phyloP scores from a whole-genome alignment of 2,329 filamentous ascomycete species.

The Daldinia sp. region DNA sequence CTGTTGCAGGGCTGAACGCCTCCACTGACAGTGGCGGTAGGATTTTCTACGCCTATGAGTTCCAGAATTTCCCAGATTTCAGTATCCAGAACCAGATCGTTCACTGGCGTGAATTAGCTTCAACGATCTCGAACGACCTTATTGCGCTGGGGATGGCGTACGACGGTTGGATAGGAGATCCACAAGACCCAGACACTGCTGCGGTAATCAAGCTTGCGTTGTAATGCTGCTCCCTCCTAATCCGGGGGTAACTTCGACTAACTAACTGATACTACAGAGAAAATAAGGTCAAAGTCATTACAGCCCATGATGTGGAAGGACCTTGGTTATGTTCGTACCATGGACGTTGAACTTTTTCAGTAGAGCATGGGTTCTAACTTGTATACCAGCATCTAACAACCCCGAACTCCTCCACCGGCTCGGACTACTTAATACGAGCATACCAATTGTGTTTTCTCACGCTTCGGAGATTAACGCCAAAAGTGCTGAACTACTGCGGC shows the following conservation, averaged over 20 bases:
- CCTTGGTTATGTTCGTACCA: slow-evolving; percentile 2
- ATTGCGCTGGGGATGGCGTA: not conserved
- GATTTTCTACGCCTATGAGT: not conserved
- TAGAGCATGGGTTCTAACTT: not conserved
- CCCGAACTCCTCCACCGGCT: slow-evolving; percentile 54
- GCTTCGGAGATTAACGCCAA: slow-evolving; percentile 54
- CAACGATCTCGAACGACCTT: not conserved
- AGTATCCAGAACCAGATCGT: not conserved
- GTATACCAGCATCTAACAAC: slow-evolving; percentile 49
- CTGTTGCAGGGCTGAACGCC: slow-evolving; percentile 58
- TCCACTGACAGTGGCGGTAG: slow-evolving; percentile 53
- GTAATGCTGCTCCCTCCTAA: not conserved
- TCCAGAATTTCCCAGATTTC: not conserved
- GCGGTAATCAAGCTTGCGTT: not conserved
- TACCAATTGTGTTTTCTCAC: slow-evolving; percentile 64
- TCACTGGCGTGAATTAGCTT: not conserved
- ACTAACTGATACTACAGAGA: not conserved
- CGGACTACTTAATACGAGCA: slow-evolving; percentile 55
- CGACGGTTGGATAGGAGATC: not conserved
- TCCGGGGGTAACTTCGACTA: not conserved
- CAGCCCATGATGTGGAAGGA: not conserved
- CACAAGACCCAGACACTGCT: not conserved
- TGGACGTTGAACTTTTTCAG: not conserved
- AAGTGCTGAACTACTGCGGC: not conserved
- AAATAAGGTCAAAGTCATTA: not conserved